Base-by-base conservation (phyloP, 2,329 filamentous ascomycete genomes). In the Fusarium sp. region DNA sequence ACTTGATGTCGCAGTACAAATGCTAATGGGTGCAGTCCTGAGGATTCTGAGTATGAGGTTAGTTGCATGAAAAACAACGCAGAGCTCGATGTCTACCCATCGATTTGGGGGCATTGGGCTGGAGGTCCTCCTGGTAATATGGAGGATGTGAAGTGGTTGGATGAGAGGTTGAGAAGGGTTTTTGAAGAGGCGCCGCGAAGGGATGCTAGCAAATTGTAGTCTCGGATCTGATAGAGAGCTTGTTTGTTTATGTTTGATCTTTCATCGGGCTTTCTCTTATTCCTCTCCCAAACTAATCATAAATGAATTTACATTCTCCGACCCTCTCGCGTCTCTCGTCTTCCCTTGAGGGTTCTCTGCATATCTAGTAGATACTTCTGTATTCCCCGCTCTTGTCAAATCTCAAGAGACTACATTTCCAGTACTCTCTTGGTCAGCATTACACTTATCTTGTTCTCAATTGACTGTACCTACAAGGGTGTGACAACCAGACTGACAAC, bases 11-110 rank as follows among this genome's bases (percentile, higher is more conserved):
- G 5, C 4, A 6, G 7, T 40, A 13, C 4, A 3, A 4, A 13
- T 11, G 1, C 52, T 70, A 9, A 67, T 24, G 3, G 0, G 2
- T 19, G 9, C 19, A 75, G 72, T 15, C 91, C 92, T 0, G 92
- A 94, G 72, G 93, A 94, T 69, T 94, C 91, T 0, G 87, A 92
- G 72, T 89, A 90, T 57, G 93, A 96, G 74, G 89, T 94, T 76
- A 47, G 86, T 21, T 77, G 74, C 40, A 83, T 84, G 81, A 55
- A 72, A 0, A 75, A 73, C 0, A 63, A 78, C 28, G 80, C 78
- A 1, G 76, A 77, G 38, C 75, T 80, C 11, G 73, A 81, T 38
- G 69, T 79, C 0, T 80, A 80, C 40, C 81, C 81, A 0, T 83
- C 81, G 0, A 79, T 83, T 19, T 83, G 80, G 80, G 81, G 81